Evolutionary conservation across 2,329 filamentous ascomycete species (phyloP).

Genomic region (Trichoderma pleuroti): DNA sequence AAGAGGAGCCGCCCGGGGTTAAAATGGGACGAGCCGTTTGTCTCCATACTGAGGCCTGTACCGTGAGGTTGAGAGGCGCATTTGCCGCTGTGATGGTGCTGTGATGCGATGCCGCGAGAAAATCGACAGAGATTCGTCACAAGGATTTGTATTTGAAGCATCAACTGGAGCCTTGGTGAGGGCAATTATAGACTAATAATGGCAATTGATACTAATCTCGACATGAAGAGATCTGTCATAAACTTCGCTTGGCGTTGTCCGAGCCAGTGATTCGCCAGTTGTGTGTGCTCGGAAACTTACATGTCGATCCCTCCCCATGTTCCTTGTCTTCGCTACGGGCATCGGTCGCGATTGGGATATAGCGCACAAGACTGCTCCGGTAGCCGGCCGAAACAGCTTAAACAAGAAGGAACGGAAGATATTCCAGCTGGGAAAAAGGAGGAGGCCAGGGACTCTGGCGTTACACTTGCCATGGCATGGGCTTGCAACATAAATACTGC

Average conservation of each 20-base stretch:
- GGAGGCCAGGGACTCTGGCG: background rate
- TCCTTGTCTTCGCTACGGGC: background rate
- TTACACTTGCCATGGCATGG: background rate
- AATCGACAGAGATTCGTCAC: no score
- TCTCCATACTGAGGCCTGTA: background rate
- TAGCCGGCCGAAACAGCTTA: background rate
- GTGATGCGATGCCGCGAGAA: background rate
- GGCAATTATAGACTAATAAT: background rate
- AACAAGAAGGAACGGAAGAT: background rate
- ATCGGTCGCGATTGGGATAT: conserved; percentile 5
- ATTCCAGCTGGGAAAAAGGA: background rate
- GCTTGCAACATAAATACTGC: background rate
- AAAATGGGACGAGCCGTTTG: conserved; percentile 12
- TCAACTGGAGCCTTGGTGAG: background rate
- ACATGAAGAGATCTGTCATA: background rate
- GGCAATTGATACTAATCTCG: background rate
- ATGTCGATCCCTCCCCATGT: background rate
- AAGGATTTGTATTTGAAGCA: no score
- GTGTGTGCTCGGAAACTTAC: background rate
- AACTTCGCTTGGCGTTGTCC: background rate
- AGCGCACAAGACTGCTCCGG: conserved; percentile 4
- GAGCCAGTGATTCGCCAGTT: background rate
- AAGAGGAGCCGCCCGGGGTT: background rate
- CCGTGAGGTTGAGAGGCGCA: background rate
- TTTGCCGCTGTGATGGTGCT: background rate